These are phyloP conservation scores for Thuidium tamariscinum DNA, from an alignment of 225 moss, liverwort and hornwort genomes.

Conservation along the genomic window DNA sequence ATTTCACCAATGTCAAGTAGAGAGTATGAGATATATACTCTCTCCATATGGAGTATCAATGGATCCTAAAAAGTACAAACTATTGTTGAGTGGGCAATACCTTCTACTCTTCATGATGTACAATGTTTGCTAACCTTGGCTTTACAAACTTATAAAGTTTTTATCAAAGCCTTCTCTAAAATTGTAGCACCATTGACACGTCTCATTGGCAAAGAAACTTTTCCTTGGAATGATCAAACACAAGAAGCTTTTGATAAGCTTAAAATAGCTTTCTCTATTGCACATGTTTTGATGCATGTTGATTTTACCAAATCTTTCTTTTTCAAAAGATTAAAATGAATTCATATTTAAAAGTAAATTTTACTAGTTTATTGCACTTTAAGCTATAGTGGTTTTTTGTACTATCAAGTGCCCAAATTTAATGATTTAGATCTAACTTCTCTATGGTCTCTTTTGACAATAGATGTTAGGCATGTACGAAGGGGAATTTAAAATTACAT, in stretches of 20 bases:
- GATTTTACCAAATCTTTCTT: not conserved
- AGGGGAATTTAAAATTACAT: no score
- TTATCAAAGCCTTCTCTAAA: not conserved
- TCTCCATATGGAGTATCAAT: not conserved
- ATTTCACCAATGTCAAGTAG: not conserved
- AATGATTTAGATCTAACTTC: no score
- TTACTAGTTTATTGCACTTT: no score
- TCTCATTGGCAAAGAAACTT: not conserved
- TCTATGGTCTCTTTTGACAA: no score
- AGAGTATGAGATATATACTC: not conserved
- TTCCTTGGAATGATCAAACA: not conserved
- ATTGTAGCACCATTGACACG: not conserved
- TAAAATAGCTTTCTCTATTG: not conserved
- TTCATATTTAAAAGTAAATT: no score
- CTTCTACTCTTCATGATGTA: not conserved
- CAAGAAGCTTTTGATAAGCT: not conserved
- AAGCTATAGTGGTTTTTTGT: no score
- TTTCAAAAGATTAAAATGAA: no score
- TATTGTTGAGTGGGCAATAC: not conserved
- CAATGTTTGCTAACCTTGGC: not conserved
- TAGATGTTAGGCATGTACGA: no score
- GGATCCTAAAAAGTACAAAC: not conserved
- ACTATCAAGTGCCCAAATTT: no score
- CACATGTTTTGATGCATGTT: not conserved
- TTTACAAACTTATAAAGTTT: not conserved